These are phyloP conservation scores for Aspergillus felis DNA, from an alignment of 2,329 filamentous ascomycete genomes.

Conservation along the genomic window DNA sequence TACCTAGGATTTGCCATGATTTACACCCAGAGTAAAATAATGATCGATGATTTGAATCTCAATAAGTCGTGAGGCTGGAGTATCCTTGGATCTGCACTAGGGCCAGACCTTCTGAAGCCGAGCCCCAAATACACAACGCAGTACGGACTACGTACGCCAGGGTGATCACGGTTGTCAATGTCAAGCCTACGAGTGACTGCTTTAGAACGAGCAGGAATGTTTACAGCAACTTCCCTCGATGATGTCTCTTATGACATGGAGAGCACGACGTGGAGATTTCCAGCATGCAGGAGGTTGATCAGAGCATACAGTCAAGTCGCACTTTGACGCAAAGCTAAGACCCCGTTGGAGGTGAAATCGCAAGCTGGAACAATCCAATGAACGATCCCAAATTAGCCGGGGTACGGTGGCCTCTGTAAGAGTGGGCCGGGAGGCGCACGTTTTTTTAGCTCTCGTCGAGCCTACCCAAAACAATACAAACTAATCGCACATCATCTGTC, in stretches of 20 bases:
- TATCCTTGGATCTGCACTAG: constrained; percentile 25
- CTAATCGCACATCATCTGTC: constrained; percentile 14
- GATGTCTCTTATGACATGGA: neutral
- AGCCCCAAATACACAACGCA: constrained; percentile 5
- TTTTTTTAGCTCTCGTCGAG: constrained; percentile 19
- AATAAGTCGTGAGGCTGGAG: constrained; percentile 10
- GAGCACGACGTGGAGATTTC: neutral
- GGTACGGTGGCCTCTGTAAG: neutral
- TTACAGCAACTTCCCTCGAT: neutral
- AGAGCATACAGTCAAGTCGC: neutral
- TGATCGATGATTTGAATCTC: constrained; percentile 14
- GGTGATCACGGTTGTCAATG: neutral
- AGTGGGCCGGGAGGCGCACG: constrained; percentile 7
- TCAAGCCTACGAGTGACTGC: neutral
- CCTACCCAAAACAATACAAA: constrained; percentile 12
- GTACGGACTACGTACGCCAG: too few relatives aligned
- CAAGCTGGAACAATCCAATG: constrained; percentile 5
- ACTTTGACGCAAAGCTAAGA: neutral
- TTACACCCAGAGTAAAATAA: neutral
- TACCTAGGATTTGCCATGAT: constrained; percentile 3
- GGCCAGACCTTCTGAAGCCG: constrained; percentile 18
- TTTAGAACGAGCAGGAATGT: neutral
- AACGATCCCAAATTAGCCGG: constrained; percentile 5
- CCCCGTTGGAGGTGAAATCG: neutral
- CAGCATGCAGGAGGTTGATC: neutral